Evolutionary conservation across 768 basidiomycete species (phyloP), one percentile per base, ranked within the genome.

Genomic region (Guyanaporus albipodus): DNA sequence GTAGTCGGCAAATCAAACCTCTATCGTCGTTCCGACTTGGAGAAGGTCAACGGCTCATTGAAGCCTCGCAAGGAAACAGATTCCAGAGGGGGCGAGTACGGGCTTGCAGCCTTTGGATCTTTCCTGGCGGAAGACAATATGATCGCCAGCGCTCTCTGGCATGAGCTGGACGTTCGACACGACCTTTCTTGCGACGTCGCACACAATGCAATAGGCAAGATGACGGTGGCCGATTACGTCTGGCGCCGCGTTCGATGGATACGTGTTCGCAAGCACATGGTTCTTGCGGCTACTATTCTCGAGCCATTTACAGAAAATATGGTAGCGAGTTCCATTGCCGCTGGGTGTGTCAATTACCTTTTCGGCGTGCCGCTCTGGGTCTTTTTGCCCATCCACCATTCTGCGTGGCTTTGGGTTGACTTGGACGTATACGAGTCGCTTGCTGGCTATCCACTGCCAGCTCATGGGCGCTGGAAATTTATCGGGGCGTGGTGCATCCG

Each of bases 91-190:
- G 53, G 57, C 18, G 54, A 56, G 10, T 47, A 41, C 42, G 93
- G 93, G 1, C 73, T 99, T 19, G 74, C 80, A 8, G 85, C 81
- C 0, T 97, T 97, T 53, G 86, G 85, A 0, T 81, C 85, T 11
- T 98, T 86, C 68, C 77, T 98, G 34, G 95, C 96, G 0, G 96
- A 99, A 67, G 96, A 99, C 70, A 97, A 97, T 69, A 95, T 91
- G 90, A 95, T 99, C 47, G 96, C 84, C 15, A 74, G 80, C 38
- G 81, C 90, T 2, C 71, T 99, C 11, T 97, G 93, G 96, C 91
- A 97, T 63, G 91, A 98, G 63, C 75, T 97, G 3, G 85, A 80
- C 28, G 72, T 91, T 28, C 78, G 88, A 37, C 96, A 99, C 61
- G 85, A 91, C 47, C 75, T 98, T 49, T 94, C 92, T 0, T 85